These are phyloP conservation scores for Apiospora phragmitis DNA, from an alignment of 2,329 filamentous ascomycete species.

Conservation along the genomic window DNA sequence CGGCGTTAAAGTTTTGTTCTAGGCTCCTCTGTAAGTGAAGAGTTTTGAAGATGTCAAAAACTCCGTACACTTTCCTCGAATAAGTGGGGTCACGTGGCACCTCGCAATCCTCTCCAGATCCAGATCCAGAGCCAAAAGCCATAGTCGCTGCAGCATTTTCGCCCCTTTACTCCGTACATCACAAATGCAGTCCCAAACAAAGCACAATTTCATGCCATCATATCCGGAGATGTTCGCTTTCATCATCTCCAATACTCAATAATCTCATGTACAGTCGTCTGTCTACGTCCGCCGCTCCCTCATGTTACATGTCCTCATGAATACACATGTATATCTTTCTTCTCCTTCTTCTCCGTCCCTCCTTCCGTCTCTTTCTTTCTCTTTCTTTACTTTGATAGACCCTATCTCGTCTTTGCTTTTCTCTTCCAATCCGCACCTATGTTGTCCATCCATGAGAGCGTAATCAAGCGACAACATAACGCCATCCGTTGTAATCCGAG, in stretches of 20 bases:
- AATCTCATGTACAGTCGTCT: slow-evolving; percentile 11
- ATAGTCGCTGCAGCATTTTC: not conserved
- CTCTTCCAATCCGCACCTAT: not conserved
- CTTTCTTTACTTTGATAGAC: not conserved
- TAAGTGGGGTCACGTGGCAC: not conserved
- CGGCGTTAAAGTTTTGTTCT: not conserved
- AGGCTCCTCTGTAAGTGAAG: slow-evolving; percentile 4
- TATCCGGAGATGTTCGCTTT: not conserved
- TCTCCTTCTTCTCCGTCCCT: not conserved
- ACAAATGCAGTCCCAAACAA: not conserved
- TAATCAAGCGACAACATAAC: slow-evolving; percentile 8
- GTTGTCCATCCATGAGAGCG: not conserved
- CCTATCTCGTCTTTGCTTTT: not conserved
- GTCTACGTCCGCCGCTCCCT: not conserved
- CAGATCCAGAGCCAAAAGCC: not conserved
- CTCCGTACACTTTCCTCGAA: not conserved
- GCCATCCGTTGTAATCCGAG: slow-evolving; percentile 8
- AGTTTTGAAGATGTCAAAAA: slow-evolving; percentile 1
- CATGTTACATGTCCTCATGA: slow-evolving; percentile 11
- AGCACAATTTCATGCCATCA: not conserved
- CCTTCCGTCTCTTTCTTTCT: not conserved
- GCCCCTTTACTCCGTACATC: not conserved
- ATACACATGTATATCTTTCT: not conserved
- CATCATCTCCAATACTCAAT: slow-evolving; percentile 5
- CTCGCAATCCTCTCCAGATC: not conserved